Conservation (phyloP, 352 stramenopile species). For the Phytophthora boehmeriae region DNA sequence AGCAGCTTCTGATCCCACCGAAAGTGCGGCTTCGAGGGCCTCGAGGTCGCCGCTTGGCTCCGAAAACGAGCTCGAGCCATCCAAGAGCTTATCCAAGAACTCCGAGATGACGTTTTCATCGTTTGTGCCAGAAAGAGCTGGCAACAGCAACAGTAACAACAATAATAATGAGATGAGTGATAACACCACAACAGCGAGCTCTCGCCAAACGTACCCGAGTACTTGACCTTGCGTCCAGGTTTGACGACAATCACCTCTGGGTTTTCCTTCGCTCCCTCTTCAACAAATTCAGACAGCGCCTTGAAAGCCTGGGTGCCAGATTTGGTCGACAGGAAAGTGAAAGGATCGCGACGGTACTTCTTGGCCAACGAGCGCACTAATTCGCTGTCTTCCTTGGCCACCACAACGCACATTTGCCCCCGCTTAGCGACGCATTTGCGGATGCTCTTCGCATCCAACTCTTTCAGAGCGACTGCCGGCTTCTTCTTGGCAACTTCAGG, state of each 20-base stretch:
- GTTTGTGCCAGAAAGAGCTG: conserved; percentile 40
- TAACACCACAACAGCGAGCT: background rate
- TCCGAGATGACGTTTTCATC: conserved; percentile 43
- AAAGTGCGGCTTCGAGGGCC: conserved; percentile 30
- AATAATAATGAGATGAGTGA: conserved; percentile 14
- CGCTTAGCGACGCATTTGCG: conserved; percentile 49
- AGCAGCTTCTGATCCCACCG: conserved; percentile 14
- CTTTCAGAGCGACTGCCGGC: conserved; percentile 51
- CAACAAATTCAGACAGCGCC: conserved; percentile 46
- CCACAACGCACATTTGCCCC: conserved; percentile 79
- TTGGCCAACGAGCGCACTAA: conserved; percentile 69
- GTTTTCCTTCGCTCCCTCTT: conserved; percentile 16
- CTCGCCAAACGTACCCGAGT: conserved; percentile 45
- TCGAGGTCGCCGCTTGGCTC: conserved; percentile 26
- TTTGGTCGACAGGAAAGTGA: conserved; percentile 59
- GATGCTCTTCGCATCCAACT: conserved; percentile 41
- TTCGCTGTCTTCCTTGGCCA: conserved; percentile 46
- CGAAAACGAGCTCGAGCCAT: conserved; percentile 58
- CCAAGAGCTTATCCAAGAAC: conserved; percentile 72
- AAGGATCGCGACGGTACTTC: conserved; percentile 78
- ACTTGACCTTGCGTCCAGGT: conserved; percentile 65
- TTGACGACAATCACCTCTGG: conserved; percentile 62
- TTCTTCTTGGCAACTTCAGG: conserved; percentile 78
- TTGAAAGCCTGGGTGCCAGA: conserved; percentile 41
- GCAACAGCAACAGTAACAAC: conserved; percentile 11